Base-by-base conservation (phyloP, 108 stramenopile species). In the Seminavis robusta region DNA sequence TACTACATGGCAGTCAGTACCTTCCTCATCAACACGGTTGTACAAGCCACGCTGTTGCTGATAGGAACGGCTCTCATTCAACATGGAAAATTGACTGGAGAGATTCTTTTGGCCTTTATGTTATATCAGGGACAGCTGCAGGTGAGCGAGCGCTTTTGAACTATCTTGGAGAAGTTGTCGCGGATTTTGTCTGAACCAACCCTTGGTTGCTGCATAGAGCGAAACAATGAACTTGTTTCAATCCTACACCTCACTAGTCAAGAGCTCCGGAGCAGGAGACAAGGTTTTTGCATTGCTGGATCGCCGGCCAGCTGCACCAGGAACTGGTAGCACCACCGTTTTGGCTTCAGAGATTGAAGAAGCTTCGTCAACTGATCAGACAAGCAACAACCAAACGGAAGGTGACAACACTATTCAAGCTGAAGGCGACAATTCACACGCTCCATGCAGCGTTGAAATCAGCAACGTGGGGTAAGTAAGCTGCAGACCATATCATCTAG, bases 41-140 rank as follows among this genome's bases (percentile, higher is more conserved):
- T 95, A 17, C 90, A 92, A 52, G 86, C 81, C 2, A 63, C 80
- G 13, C 75, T 95, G 0, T 53, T 95, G 27, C 50, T 74, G 32
- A 51, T 88, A 37, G 94, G 94, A 17, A 69, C 77, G 5, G 47
- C 68, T 13, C 63, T 95, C 54, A 79, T 92, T 34, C 59, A 78
- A 38, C 51, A 73, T 4, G 76, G 76, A 27, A 47, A 47, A 19
- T 39, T 92, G 38, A 75, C 80, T 16, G 55, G 80, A 5, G 88
- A 90, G 41, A 61, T 88, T 8, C 81, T 98, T n/a, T 59, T 98
- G 25, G 88, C 95, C 16, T 98, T 98, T 64, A 95, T 98, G 94
- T 80, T 98, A 32, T 96, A 96, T 69, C 94, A 96, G 65, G 84
- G 86, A 4, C 79, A 89, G 34, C 75, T 98, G 16, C 89, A 88